Evolutionary conservation across 345 rosid genomes (phyloP).

Genomic region (Salix exigua): DNA sequence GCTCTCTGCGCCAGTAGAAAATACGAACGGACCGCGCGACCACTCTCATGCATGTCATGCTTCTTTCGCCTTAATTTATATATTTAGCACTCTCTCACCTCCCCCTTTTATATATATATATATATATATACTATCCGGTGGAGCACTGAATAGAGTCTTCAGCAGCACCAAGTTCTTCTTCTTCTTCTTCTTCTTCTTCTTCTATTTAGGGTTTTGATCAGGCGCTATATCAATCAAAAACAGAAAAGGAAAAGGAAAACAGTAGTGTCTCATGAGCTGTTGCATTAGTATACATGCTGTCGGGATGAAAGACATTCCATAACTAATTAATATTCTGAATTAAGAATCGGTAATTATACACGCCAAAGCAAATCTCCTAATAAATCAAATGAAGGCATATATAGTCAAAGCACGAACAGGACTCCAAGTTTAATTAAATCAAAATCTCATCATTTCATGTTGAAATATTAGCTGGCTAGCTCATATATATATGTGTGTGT

Average conservation of each 20-base stretch:
- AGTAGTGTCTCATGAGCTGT: neutral
- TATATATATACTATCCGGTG: no score
- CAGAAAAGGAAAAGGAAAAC: neutral
- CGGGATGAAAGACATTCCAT: neutral
- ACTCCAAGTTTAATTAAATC: neutral
- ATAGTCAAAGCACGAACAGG: neutral
- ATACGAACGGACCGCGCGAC: neutral
- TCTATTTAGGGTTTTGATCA: neutral
- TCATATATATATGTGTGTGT: no score
- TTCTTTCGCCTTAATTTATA: neutral
- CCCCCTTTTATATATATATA: neutral
- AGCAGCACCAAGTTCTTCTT: neutral
- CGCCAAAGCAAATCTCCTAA: neutral
- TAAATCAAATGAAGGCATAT: neutral
- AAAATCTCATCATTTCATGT: neutral
- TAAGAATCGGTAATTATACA: neutral
- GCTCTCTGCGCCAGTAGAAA: neutral
- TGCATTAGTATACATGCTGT: neutral
- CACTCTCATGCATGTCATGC: neutral
- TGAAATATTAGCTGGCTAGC: no score
- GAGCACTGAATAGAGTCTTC: neutral
- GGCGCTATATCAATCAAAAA: neutral
- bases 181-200: neutral
- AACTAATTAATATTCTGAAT: neutral
- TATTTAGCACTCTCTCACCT: neutral